phyloP scores from a whole-genome alignment of 75 land plant species.

The Chamaecyparis obtusa region DNA sequence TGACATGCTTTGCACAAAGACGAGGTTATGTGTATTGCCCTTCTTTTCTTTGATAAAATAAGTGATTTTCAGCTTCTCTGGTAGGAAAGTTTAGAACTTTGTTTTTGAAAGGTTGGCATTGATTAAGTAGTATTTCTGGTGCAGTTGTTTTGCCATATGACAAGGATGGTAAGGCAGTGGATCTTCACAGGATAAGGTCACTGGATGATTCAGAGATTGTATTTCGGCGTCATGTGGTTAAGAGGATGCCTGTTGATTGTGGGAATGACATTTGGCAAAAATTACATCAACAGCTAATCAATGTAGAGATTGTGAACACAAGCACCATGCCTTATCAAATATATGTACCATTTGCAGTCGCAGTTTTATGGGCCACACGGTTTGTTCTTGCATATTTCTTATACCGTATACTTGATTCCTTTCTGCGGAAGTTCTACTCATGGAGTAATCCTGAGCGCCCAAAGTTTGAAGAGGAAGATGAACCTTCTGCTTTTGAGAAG shows the following conservation, averaged over 20 bases:
- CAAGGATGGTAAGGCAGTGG: conserved; percentile 43
- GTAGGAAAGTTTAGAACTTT: neutral
- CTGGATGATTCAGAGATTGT: conserved; percentile 44
- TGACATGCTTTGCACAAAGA: neutral
- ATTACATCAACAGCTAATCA: conserved; percentile 77
- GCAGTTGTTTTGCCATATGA: conserved; percentile 88
- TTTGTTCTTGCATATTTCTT: conserved; percentile 53
- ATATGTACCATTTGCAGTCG: conserved; percentile 59
- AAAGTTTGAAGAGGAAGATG: conserved; percentile 17
- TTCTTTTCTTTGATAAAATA: neutral
- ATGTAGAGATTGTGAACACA: conserved; percentile 74
- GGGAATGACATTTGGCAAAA: conserved; percentile 93
- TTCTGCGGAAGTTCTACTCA: conserved; percentile 62
- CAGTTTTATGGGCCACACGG: conserved; percentile 92
- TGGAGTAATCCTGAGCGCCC: conserved; percentile 63
- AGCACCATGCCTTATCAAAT: conserved; percentile 57
- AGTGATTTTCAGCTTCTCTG: neutral
- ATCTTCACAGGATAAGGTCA: conserved; percentile 17
- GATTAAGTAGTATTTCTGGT: conserved; percentile 2
- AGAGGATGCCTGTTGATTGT: conserved; percentile 87
- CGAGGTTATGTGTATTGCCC: neutral
- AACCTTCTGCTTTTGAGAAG: conserved; percentile 17
- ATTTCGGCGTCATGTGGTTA: conserved; percentile 78
- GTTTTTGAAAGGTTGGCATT: neutral
- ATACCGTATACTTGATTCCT: conserved; percentile 58